Conservation (phyloP, 1,284 basidiomycete genomes). For the Gomphus bonarii region DNA sequence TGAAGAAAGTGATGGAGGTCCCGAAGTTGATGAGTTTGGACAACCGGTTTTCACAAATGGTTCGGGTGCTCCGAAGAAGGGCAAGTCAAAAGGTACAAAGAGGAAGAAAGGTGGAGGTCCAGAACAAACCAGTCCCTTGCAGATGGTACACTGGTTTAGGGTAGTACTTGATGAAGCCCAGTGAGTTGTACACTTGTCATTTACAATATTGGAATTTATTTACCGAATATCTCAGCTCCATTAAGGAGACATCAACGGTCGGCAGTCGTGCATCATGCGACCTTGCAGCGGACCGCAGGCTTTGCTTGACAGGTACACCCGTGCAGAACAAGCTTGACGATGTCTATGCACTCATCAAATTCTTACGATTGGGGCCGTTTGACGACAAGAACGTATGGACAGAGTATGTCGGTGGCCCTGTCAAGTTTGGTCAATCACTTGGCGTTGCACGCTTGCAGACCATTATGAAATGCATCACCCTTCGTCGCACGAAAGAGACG, state of each 20-base stretch:
- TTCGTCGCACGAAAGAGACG: constrained; percentile 93
- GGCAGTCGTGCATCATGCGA: constrained; percentile 94
- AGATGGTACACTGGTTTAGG: constrained; percentile 95
- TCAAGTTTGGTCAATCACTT: constrained; percentile 85
- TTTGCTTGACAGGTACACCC: constrained; percentile 94
- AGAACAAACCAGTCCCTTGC: constrained; percentile 79
- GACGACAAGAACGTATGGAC: constrained; percentile 92
- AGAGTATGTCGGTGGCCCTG: constrained; percentile 83
- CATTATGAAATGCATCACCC: constrained; percentile 93
- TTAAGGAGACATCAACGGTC: constrained; percentile 93
- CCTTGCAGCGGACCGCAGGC: constrained; percentile 83
- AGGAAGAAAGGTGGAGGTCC: constrained; percentile 29
- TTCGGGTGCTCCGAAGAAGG: constrained; percentile 36
- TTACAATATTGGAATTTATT: constrained; percentile 6
- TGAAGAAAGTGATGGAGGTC: constrained; percentile 42
- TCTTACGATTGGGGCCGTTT: constrained; percentile 86
- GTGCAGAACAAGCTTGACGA: constrained; percentile 99
- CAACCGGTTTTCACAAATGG: constrained; percentile 48
- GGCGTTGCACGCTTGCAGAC: constrained; percentile 92
- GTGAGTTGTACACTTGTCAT: constrained; percentile 39
- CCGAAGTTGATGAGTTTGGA: constrained; percentile 62
- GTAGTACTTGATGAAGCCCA: constrained; percentile 98
- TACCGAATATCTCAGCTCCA: constrained; percentile 52
- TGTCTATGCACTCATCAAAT: constrained; percentile 93
- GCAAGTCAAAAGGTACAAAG: constrained; percentile 47